These are phyloP conservation scores for Taiwanofungus camphoratus DNA, from an alignment of 1,284 basidiomycete species.

Conservation along the genomic window DNA sequence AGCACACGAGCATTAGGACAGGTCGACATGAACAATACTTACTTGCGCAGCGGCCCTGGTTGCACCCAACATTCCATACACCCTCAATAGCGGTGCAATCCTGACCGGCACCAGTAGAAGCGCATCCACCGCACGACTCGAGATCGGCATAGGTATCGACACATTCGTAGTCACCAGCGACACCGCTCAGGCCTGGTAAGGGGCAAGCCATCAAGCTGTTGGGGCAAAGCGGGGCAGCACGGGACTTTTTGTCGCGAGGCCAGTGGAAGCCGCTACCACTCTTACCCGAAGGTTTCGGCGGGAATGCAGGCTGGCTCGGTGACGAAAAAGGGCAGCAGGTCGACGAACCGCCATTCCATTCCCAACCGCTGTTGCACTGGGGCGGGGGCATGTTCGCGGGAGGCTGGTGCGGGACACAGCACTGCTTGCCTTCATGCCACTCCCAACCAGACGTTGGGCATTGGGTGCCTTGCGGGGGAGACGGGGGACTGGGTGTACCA, in stretches of 20 bases:
- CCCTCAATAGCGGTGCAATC: conserved; percentile 67
- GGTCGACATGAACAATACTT: conserved; percentile 22
- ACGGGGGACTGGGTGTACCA: conserved; percentile 38
- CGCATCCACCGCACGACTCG: conserved; percentile 71
- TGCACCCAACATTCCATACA: conserved; percentile 66
- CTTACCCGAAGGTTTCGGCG: conserved; percentile 32
- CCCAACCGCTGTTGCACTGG: conserved; percentile 42
- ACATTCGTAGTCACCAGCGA: conserved; percentile 54
- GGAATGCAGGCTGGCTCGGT: conserved; percentile 28
- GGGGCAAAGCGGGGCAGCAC: conserved; percentile 46
- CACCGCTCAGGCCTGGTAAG: conserved; percentile 34
- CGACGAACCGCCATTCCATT: conserved; percentile 36
- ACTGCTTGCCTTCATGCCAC: conserved; percentile 34
- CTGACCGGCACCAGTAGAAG: conserved; percentile 52
- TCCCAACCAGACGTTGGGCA: conserved; percentile 33
- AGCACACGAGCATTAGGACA: conserved; percentile 5
- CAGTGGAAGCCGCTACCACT: conserved; percentile 17
- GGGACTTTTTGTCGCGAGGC: conserved; percentile 32
- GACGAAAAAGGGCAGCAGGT: conserved; percentile 40
- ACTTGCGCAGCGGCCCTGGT: conserved; percentile 52
- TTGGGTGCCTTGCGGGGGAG: conserved; percentile 40
- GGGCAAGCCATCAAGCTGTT: conserved; percentile 56
- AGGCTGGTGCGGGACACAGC: conserved; percentile 40
- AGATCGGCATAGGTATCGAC: conserved; percentile 51
- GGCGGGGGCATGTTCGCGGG: conserved; percentile 36